Percentiles rank a stretch among this genome's conserved stretches.
Evolutionary conservation across 768 basidiomycete genomes (phyloP).

Genomic region (Trametes cinnabarina): DNA sequence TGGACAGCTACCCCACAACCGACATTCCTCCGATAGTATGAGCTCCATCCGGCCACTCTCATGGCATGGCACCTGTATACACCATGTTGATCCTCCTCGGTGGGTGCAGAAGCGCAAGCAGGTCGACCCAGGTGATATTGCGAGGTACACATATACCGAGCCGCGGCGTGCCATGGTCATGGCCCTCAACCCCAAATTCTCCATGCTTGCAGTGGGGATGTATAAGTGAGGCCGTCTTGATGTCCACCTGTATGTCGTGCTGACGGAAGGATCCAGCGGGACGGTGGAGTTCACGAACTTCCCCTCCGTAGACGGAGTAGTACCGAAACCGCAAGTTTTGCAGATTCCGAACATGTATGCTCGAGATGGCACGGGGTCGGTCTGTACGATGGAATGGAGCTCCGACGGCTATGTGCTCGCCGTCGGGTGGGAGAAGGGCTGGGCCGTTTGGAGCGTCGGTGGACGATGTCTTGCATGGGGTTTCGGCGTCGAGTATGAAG

Average conservation of each 20-base stretch:
- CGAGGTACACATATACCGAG: conserved; percentile 50
- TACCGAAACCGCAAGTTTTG: conserved; percentile 60
- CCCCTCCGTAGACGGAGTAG: conserved; percentile 57
- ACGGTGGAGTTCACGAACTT: conserved; percentile 65
- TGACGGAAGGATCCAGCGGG: conserved; percentile 43
- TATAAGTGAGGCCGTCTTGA: conserved; percentile 44
- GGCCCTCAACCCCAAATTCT: conserved; percentile 78
- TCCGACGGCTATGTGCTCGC: conserved; percentile 95
- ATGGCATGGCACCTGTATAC: conserved; percentile 82
- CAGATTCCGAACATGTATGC: conserved; percentile 62
- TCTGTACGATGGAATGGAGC: conserved; percentile 82
- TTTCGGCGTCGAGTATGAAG: conserved; percentile 62
- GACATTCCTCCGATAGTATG: conserved; percentile 14
- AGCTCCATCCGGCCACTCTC: neutral
- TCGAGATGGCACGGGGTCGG: conserved; percentile 53
- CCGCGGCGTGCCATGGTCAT: conserved; percentile 63
- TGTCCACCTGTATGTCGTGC: neutral
- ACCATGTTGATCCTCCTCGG: conserved; percentile 68
- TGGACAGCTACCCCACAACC: conserved; percentile 7
- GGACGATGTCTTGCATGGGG: conserved; percentile 83
- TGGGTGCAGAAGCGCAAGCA: conserved; percentile 78
- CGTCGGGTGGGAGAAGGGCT: conserved; percentile 86
- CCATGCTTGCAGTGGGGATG: conserved; percentile 78
- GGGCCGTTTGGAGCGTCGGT: conserved; percentile 88
- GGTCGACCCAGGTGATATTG: conserved; percentile 46